Evolutionary conservation across 1,284 basidiomycete genomes (phyloP).

Genomic region (Pseudomicrostroma phylloplanum): DNA sequence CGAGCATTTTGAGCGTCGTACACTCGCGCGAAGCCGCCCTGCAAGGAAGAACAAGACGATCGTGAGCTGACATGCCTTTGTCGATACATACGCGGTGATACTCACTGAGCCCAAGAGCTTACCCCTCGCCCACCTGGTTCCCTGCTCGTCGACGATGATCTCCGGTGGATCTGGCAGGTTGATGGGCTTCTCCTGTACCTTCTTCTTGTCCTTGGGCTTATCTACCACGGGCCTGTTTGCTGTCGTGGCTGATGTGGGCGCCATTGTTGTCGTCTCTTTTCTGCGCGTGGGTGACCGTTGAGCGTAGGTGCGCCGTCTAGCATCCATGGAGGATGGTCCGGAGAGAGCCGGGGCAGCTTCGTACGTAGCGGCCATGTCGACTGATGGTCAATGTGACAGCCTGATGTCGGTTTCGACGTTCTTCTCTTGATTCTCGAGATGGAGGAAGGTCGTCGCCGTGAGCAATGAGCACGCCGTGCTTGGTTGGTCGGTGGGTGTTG

Average conservation of each 20-base stretch:
- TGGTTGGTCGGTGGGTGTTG: too few relatives aligned
- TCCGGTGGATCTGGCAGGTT: slow-evolving; percentile 38
- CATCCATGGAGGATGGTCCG: neutral
- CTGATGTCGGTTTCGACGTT: neutral
- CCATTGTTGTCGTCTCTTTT: slow-evolving; percentile 8
- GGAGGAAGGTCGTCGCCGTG: neutral
- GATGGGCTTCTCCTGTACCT: slow-evolving; percentile 27
- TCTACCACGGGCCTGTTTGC: slow-evolving; percentile 12
- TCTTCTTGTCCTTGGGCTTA: slow-evolving; percentile 14
- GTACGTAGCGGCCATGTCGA: neutral
- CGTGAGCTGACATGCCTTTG: neutral
- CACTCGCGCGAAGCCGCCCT: slow-evolving; percentile 52
- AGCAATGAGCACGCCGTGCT: too few relatives aligned
- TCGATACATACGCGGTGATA: neutral
- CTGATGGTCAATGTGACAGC: neutral
- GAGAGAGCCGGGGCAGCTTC: neutral
- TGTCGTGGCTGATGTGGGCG: neutral
- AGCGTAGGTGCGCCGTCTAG: neutral
- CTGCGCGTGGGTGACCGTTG: neutral
- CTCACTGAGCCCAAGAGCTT: slow-evolving; percentile 26
- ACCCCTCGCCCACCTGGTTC: slow-evolving; percentile 31
- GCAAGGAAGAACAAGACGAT: neutral
- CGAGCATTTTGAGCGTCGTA: slow-evolving; percentile 45
- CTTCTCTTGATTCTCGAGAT: neutral
- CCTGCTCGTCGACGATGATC: slow-evolving; percentile 39